Conservation (phyloP, 2,329 filamentous ascomycete genomes). For the Alternaria atra region DNA sequence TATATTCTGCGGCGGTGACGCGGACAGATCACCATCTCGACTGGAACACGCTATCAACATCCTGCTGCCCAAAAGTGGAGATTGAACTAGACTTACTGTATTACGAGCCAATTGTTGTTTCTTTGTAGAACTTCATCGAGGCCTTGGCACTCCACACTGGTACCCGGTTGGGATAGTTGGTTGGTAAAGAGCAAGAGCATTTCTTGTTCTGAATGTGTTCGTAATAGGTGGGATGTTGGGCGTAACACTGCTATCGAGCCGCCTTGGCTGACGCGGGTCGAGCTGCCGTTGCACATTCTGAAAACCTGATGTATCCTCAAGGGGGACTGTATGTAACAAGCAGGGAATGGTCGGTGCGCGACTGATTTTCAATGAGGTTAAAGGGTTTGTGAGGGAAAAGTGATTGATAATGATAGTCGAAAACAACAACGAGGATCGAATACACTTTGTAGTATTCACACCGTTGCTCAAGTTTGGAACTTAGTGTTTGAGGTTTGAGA, state of each 20-base stretch:
- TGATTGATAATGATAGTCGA: too few relatives aligned
- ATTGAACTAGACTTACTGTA: conserved; percentile 35
- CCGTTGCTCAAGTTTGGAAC: background rate
- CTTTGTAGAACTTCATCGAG: conserved; percentile 17
- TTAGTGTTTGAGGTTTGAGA: conserved; percentile 24
- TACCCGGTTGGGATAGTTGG: conserved; percentile 28
- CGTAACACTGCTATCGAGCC: conserved; percentile 48
- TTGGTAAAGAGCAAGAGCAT: conserved; percentile 44
- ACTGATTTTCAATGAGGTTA: too few relatives aligned
- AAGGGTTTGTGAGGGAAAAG: too few relatives aligned
- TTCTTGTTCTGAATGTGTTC: conserved; percentile 25
- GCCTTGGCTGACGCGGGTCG: conserved; percentile 43
- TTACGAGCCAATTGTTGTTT: conserved; percentile 38
- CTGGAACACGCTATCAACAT: conserved; percentile 7
- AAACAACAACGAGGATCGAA: background rate
- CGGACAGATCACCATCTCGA: conserved; percentile 44
- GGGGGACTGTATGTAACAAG: too few relatives aligned
- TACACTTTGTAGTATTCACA: background rate
- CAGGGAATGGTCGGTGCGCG: too few relatives aligned
- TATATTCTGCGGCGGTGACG: conserved; percentile 1
- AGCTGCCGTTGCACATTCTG: conserved; percentile 44
- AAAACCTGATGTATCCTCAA: too few relatives aligned
- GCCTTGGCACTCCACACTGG: conserved; percentile 41
- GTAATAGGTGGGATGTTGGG: conserved; percentile 21
- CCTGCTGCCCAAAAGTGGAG: background rate